Conservation (phyloP, 768 basidiomycete species). For the Kwoniella europaea region DNA sequence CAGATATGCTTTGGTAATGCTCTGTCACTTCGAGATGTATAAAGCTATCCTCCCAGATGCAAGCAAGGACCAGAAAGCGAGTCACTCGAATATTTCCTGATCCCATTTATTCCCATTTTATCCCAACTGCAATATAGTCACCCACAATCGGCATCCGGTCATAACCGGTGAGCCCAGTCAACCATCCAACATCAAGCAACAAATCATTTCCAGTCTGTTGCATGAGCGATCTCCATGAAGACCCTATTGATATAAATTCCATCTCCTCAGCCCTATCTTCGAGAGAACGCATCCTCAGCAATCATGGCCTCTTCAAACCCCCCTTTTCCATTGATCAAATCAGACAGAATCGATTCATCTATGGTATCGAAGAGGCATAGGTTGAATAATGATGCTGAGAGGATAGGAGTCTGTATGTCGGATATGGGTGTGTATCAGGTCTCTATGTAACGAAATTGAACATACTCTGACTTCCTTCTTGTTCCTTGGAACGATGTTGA, state of each 20-base stretch:
- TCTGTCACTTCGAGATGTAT: too few relatives aligned
- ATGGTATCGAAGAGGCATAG: constrained; percentile 10
- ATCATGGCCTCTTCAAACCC: background rate
- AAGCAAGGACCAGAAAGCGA: background rate
- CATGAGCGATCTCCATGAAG: too few relatives aligned
- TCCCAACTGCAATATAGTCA: background rate
- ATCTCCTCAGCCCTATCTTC: background rate
- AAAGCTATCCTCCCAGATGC: too few relatives aligned
- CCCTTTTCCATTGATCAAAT: constrained; percentile 8
- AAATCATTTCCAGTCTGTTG: too few relatives aligned
- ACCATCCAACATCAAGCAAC: background rate
- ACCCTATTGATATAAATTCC: too few relatives aligned
- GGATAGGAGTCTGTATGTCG: constrained; percentile 17
- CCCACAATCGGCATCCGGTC: background rate
- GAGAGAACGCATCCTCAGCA: background rate
- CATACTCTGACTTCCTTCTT: background rate
- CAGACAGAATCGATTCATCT: constrained; percentile 6
- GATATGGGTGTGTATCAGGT: constrained; percentile 16
- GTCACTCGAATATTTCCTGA: constrained; percentile 10
- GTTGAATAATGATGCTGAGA: constrained; percentile 14
- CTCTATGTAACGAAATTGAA: background rate
- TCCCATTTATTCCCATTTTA: constrained; percentile 5
- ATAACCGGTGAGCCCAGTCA: background rate
- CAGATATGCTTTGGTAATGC: too few relatives aligned
- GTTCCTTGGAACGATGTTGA: background rate